Percentiles rank a stretch among this genome's conserved stretches.
Evolutionary conservation across 371 early-diverging fungal species (phyloP).

Genomic region (Rhizomucor pusillus): DNA sequence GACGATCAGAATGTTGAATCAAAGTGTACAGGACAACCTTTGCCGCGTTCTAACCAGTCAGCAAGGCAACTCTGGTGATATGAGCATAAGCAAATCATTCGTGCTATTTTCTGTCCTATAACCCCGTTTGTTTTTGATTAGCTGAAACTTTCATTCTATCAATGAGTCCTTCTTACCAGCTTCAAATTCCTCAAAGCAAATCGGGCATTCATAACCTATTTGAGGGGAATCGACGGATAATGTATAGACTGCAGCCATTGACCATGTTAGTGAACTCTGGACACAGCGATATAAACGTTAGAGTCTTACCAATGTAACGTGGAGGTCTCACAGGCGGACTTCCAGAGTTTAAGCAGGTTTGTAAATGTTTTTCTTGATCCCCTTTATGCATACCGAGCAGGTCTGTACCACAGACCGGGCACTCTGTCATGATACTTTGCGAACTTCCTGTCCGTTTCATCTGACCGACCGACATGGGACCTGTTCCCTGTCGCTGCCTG

Average conservation of each 20-base stretch:
- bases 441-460: slow-evolving; percentile 48
- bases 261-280: slow-evolving; percentile 1
- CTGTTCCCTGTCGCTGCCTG: slow-evolving; percentile 1
- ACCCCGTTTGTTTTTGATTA: neutral
- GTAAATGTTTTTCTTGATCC: slow-evolving; percentile 79
- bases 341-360: slow-evolving; percentile 62
- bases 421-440: slow-evolving; percentile 69
- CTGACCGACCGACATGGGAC: slow-evolving; percentile 11
- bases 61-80: slow-evolving; percentile 80
- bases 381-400: slow-evolving; percentile 46
- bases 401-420: slow-evolving; percentile 72
- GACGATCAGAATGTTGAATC: slow-evolving; percentile 9
- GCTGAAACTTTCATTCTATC: too few species aligned
- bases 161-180: slow-evolving; percentile 40
- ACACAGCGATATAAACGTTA: too few species aligned
- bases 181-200: slow-evolving; percentile 89
- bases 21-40: slow-evolving; percentile 75
- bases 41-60: slow-evolving; percentile 69
- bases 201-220: slow-evolving; percentile 81
- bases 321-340: slow-evolving; percentile 52
- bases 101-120: slow-evolving; percentile 67
- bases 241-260: slow-evolving; percentile 46
- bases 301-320: slow-evolving; percentile 66
- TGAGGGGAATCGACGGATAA: slow-evolving; percentile 56
- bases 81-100: slow-evolving; percentile 85